Evolutionary conservation across 2,329 filamentous ascomycete genomes (phyloP).

Genomic region (Lasiodiplodia citricola): DNA sequence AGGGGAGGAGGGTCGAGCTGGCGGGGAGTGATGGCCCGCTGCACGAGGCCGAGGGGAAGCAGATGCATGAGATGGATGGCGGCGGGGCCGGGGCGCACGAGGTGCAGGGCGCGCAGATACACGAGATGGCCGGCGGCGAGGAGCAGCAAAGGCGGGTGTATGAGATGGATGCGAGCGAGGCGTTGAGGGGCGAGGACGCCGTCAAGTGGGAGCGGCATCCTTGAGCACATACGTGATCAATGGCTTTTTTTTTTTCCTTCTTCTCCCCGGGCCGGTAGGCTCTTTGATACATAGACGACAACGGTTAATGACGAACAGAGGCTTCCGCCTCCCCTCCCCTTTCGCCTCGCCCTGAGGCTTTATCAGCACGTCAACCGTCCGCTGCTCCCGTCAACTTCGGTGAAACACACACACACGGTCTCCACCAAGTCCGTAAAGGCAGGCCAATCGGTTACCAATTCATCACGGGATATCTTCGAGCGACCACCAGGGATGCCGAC

Average conservation of each 20-base stretch:
- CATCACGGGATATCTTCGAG: too few relatives aligned
- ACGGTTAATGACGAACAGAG: too few relatives aligned
- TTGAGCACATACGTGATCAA: not conserved
- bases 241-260: not conserved
- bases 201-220: not conserved
- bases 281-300: not conserved
- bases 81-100: constrained; percentile 40
- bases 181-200: not conserved
- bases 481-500: too few relatives aligned
- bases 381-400: too few relatives aligned
- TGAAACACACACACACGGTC: too few relatives aligned
- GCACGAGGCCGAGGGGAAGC: constrained; percentile 38
- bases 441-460: too few relatives aligned
- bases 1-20: constrained; percentile 40
- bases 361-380: too few relatives aligned
- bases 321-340: not conserved
- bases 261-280: not conserved
- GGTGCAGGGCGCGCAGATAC: constrained; percentile 34
- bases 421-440: too few relatives aligned
- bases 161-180: constrained; percentile 62
- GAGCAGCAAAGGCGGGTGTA: constrained; percentile 70
- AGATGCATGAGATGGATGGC: constrained; percentile 44
- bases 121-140: constrained; percentile 53
- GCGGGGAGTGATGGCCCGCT: constrained; percentile 40
- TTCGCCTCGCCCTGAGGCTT: not conserved